These are phyloP conservation scores for Cruciata laevipes DNA, from an alignment of 257 asterid genomes.

Conservation along the genomic window DNA sequence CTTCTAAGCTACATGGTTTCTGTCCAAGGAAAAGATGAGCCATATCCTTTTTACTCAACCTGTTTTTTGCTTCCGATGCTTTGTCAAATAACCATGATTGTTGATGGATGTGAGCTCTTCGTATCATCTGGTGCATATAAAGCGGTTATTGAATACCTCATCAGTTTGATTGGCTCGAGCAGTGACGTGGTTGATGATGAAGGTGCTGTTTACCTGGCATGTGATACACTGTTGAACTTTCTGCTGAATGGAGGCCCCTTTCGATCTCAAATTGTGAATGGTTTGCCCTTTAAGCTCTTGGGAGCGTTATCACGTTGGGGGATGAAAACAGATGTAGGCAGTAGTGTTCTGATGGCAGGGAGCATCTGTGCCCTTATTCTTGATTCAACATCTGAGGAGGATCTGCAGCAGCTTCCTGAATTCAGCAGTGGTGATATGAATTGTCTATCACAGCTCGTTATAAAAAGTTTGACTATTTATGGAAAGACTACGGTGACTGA, in stretches of 20 bases:
- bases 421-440: constrained; percentile 35
- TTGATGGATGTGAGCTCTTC: constrained; percentile 56
- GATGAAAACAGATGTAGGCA: constrained; percentile 33
- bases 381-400: constrained; percentile 65
- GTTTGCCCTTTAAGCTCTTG: constrained; percentile 53
- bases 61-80: constrained; percentile 86
- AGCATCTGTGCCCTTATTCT: constrained; percentile 70
- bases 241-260: constrained; percentile 38
- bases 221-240: constrained; percentile 73
- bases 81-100: constrained; percentile 72
- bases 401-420: constrained; percentile 47
- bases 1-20: constrained; percentile 76
- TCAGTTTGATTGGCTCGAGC: constrained; percentile 38
- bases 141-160: constrained; percentile 56
- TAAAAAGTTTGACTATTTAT: constrained; percentile 7
- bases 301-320: constrained; percentile 56
- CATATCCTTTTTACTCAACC: constrained; percentile 47
- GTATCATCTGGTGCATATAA: constrained; percentile 55
- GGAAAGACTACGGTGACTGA: not conserved
- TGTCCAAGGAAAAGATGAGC: constrained; percentile 68
- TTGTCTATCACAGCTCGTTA: constrained; percentile 13
- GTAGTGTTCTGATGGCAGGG: constrained; percentile 66
- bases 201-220: constrained; percentile 61
- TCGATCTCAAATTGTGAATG: constrained; percentile 26
- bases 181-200: constrained; percentile 30